Conservation (phyloP, 2,329 filamentous ascomycete species). For the Penicillium sp. region DNA sequence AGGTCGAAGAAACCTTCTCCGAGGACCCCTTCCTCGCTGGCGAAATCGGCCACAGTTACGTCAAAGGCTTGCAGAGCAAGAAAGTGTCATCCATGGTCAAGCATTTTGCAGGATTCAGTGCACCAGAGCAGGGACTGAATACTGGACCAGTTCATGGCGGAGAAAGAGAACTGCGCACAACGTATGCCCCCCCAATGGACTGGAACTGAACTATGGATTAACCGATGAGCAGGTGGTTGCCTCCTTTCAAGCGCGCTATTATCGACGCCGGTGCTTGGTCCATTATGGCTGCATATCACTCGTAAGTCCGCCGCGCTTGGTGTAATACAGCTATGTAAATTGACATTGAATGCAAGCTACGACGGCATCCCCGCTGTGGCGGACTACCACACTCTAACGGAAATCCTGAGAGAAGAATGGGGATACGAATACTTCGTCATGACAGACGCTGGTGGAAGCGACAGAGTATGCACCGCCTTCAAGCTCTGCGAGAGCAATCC, state of each 20-base stretch:
- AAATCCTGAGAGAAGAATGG: constrained; percentile 68
- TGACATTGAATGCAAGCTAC: constrained; percentile 43
- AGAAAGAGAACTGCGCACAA: constrained; percentile 53
- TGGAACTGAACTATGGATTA: neutral
- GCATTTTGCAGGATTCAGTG: constrained; percentile 67
- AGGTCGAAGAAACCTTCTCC: constrained; percentile 66
- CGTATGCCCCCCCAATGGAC: constrained; percentile 43
- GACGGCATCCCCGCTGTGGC: constrained; percentile 67
- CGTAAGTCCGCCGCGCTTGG: constrained; percentile 29
- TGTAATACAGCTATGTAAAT: neutral
- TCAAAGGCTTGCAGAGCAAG: constrained; percentile 59
- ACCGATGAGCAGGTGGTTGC: constrained; percentile 41
- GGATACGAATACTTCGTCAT: constrained; percentile 65
- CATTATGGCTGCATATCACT: constrained; percentile 72
- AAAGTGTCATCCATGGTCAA: constrained; percentile 70
- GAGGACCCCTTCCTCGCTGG: constrained; percentile 67
- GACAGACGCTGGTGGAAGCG: constrained; percentile 66
- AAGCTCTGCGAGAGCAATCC: constrained; percentile 58
- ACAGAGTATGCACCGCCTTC: constrained; percentile 63
- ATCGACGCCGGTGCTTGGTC: constrained; percentile 64
- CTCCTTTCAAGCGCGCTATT: constrained; percentile 65
- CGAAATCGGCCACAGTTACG: constrained; percentile 61
- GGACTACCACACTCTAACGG: constrained; percentile 62
- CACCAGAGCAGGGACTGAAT: constrained; percentile 69
- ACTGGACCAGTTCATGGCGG: constrained; percentile 58